Conservation (phyloP, 176 grass and related monocot species). For the Poa pratensis region DNA sequence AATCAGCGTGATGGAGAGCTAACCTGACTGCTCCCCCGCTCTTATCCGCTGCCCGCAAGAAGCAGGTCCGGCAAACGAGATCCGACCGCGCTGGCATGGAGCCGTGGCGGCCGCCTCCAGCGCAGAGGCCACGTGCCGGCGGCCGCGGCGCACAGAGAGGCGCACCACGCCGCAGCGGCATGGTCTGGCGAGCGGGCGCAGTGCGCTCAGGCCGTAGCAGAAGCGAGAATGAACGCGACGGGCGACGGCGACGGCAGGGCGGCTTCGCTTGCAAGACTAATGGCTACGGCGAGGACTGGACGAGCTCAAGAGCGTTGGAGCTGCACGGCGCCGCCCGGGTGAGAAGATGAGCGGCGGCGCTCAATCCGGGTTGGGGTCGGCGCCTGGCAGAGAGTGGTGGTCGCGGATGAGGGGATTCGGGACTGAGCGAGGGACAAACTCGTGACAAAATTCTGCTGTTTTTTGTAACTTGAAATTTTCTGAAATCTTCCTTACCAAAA, state of each 20-base stretch:
- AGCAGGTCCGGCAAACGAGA: conserved; percentile 6
- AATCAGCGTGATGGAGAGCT: not conserved
- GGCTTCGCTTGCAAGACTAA: not conserved
- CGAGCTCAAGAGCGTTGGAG: not conserved
- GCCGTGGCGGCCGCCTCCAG: not conserved
- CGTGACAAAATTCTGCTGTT: too few species aligned
- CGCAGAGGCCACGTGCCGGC: not conserved
- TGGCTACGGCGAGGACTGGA: not conserved
- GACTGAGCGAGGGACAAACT: too few species aligned
- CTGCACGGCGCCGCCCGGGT: not conserved
- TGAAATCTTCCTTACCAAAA: too few species aligned
- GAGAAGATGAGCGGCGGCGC: not conserved
- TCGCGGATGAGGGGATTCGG: conserved; percentile 7
- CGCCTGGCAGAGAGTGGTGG: not conserved
- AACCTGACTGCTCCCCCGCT: conserved; percentile 18
- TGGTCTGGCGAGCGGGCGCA: not conserved
- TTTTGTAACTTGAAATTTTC: too few species aligned
- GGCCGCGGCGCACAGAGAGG: not conserved
- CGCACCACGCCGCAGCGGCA: conserved; percentile 17
- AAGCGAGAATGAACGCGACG: not conserved
- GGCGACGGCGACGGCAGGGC: not conserved
- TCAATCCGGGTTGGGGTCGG: not conserved
- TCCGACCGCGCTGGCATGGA: not conserved
- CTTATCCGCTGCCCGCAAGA: not conserved
- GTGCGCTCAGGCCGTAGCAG: not conserved